A percentile compares a stretch with the other conserved stretches of the same genome.
phyloP scores from a whole-genome alignment of 768 basidiomycete genomes.

The Tephrocybe sp. region DNA sequence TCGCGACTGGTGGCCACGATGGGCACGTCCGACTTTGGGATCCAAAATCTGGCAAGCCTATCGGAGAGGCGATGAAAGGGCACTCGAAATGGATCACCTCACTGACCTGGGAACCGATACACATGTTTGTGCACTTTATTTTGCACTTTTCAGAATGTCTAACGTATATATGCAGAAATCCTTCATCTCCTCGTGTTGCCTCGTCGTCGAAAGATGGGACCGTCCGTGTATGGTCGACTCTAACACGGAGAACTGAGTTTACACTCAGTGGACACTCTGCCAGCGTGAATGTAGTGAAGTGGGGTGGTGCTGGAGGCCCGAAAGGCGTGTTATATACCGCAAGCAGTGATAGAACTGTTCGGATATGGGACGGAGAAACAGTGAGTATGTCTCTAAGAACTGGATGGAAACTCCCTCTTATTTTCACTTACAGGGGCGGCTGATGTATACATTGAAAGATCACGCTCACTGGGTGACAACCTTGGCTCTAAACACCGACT shows the following conservation, averaged over 20 bases:
- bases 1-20: conserved; percentile 95
- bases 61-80: conserved; percentile 88
- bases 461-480: conserved; percentile 99
- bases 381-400: conserved; percentile 37
- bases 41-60: conserved; percentile 84
- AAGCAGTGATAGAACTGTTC: conserved; percentile 90
- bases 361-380: conserved; percentile 87
- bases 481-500: conserved; percentile 92
- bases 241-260: conserved; percentile 72
- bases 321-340: conserved; percentile 90
- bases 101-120: conserved; percentile 94
- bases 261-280: conserved; percentile 92
- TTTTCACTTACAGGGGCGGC: conserved; percentile 61
- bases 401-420: neutral
- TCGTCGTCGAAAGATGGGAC: conserved; percentile 97
- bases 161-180: conserved; percentile 52
- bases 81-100: conserved; percentile 97
- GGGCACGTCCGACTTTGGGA: conserved; percentile 93
- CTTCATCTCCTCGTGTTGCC: conserved; percentile 78
- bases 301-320: conserved; percentile 81
- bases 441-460: conserved; percentile 83
- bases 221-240: conserved; percentile 90
- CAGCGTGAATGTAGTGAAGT: conserved; percentile 92
- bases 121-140: conserved; percentile 52
- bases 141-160: neutral